Evolutionary conservation across 2,329 filamentous ascomycete genomes (phyloP), one percentile per base, ranked within the genome.

Genomic region (Epichloe gansuensis): DNA sequence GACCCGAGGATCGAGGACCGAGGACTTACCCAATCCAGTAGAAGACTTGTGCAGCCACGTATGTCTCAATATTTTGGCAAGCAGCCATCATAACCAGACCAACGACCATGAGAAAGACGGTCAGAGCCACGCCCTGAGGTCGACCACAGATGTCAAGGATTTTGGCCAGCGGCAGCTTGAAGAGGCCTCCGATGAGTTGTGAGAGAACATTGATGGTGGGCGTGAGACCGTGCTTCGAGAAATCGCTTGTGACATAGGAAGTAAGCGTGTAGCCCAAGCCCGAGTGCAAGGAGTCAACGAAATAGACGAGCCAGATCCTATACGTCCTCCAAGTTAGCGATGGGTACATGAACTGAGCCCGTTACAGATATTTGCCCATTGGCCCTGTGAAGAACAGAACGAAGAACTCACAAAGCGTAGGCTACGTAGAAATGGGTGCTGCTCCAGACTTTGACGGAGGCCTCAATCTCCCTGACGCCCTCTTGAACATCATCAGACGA

Each of bases 101-200:
- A 51, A 72, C 39, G 3, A 74, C 70, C 49, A 73, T 70, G 25
- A 76, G 69, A 25, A 65, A 51, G 1, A 76, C 69, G 65, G 79
- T 78, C 47, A 79, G 57, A 34, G 75, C 66, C 60, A 81, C 80
- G 9, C 78, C 80, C 57, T 81, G 73, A 12, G 80, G 74, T 39
- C 81, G 76, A 47, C 80, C 81, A 70, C 78, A 84, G 38, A 84
- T 67, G 62, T 85, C 77, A 46, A 83, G 70, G 11, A 82, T 65
- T 60, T 84, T 84, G 35, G 81, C 63, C 64, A 82, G 71, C 2
- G 81, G 79, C 4, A 83, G 76, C 59, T 82, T 82, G 38, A 78
- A 71, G 2, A 81, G 77, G 40, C 79, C 81, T 55, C 71, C 66
- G 60, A 82, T 76, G 53, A 75, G 67, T 56, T 67, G 70, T 4